Base-by-base conservation (phyloP, 768 basidiomycete genomes). In the Boletus barrowsii region DNA sequence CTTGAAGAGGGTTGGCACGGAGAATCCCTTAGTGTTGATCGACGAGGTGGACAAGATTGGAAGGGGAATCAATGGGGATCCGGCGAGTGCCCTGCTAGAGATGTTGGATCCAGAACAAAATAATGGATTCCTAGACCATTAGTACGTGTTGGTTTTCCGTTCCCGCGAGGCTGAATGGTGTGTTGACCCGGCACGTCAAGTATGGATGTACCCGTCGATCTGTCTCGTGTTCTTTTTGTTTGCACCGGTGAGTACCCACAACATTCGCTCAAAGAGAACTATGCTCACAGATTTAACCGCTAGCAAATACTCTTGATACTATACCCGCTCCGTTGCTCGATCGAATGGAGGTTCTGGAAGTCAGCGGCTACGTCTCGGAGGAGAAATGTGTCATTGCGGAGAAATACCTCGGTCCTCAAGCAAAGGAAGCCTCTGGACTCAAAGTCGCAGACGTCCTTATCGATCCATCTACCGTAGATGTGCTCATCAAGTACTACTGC, bases 11-110 rank as follows among this genome's bases (percentile, higher is more conserved):
- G 92, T 95, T 24, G 90, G 91, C 13, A 93, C 91, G 15, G 93
- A 95, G 72, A 97, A 97, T 67, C 94, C 94, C 0, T 78, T 98
- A 15, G 92, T 98, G 13, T 73, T 98, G 41, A 96, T 96, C 55
- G 94, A 98, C 60, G 94, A 98, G 68, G 89, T 98, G 15, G 94
- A 98, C 73, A 98, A 97, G 77, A 93, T 97, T 53, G 91, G 92
- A 17, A 77, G 90, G 37, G 93, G 93, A 0, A 83, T 88, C 57
- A 95, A 95, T 62, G 94, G 94, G 0, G 94, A 98, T 68, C 94
- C 94, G 11, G 83, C 92, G 0, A 93, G 91, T 60, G 94, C 94
- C 1, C 68, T 98, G 46, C 70, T 95, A 45, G 94, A 96, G 74
- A 93, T 95, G 92, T 74, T 96, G 45, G 92, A 94, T 65, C 91